Evolutionary conservation across 75 land plant species (phyloP), one percentile per base, ranked within the genome.

Genomic region (Pseudotsuga menziesii): DNA sequence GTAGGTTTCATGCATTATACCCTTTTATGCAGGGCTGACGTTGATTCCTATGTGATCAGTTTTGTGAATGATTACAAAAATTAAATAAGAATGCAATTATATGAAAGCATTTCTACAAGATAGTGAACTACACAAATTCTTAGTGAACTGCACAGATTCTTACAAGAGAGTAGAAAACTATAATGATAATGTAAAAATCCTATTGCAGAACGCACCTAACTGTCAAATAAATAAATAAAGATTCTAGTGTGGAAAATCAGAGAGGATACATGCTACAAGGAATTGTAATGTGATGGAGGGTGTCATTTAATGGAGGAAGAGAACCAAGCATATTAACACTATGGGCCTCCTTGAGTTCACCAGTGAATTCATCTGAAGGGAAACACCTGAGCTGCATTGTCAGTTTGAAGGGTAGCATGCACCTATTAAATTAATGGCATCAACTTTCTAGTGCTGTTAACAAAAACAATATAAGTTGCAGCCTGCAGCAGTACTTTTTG

Each of bases 241-340:
- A 41, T 69, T 36, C 32, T 41, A 29, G 3, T 41, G 25, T 35
- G n/a, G 25, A 1, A 69, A 9, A 36, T 39, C 17, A 67, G 25
- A 39, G 41, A 69, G 72, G 72, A 69, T 69, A 69, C 52, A 88
- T 62, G 58, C 83, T 90, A 20, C 82, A 70, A 14, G 88, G 90
- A 36, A 72, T 76, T 72, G 75, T 77, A 8, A 82, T 73, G 13
- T 85, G 85, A 29, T 63, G 73, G 17, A 89, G n/a, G 48, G 75
- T 59, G 71, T 73, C 75, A 23, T 84, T 72, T 74, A 78, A n/a
- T 26, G 78, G 56, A 6, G 74, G 57, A 6, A 61, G 64, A 17
- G 75, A 71, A 17, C 79, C 75, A 58, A 64, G 56, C 13, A 15
- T 27, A 67, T 41, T 27, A 58, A 56, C 15, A 20, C 77, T 74